Evolutionary conservation across 176 grass and related monocot species (phyloP).

Genomic region (Guadua angustifolia): DNA sequence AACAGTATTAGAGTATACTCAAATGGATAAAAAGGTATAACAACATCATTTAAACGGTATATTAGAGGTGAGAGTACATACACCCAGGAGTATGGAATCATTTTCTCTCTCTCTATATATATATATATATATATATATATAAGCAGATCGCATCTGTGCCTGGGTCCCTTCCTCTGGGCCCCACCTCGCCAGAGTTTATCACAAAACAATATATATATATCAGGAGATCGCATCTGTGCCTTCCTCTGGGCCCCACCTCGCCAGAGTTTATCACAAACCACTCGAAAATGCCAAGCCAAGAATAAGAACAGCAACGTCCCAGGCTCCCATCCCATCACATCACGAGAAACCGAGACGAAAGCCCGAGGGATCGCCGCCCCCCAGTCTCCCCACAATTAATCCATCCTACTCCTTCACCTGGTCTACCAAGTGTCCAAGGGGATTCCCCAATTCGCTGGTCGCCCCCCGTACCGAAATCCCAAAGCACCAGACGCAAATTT

Average conservation of each 20-base stretch:
- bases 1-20: too few relatives aligned
- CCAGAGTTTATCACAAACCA: constrained; percentile 29
- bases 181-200: constrained; percentile 31
- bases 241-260: background rate
- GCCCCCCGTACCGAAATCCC: background rate
- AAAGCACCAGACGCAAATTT: background rate
- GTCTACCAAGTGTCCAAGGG: background rate
- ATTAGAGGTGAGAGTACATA: too few relatives aligned
- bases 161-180: background rate
- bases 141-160: background rate
- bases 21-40: too few relatives aligned
- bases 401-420: background rate
- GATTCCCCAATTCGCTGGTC: background rate
- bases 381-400: background rate
- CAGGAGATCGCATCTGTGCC: background rate
- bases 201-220: constrained; percentile 3
- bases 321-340: background rate
- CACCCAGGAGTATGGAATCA: too few relatives aligned
- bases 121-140: too few relatives aligned
- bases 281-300: background rate
- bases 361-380: background rate
- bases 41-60: too few relatives aligned
- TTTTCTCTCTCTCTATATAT: too few relatives aligned
- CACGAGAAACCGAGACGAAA: background rate
- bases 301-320: background rate